Base-by-base conservation (phyloP, 2,329 filamentous ascomycete species). In the Thielaviopsis populi region DNA sequence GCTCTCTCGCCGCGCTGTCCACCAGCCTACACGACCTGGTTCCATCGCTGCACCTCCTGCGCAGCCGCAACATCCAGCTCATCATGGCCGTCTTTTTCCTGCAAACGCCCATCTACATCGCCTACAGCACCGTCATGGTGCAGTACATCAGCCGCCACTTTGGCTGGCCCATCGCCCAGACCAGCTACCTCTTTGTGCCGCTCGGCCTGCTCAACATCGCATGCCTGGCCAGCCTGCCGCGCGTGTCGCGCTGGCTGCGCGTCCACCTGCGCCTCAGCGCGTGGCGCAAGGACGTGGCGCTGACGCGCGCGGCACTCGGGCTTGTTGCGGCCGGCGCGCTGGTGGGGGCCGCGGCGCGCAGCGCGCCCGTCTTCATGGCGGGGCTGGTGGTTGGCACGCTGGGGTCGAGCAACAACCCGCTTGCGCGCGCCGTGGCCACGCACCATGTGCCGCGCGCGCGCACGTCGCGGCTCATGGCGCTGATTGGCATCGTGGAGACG, bases 101-200 rank as follows among this genome's bases (percentile, higher is more conserved):
- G 50, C 69, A 72, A 62, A 72, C 70, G 43, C 73, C 75, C 11
- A 68, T 75, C n/a, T 69, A 69, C 61, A 67, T 70, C 0, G 73
- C 74, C 5, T 72, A 74, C 66, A 70, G 71, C 13, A 69, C 68
- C 6, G 75, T 71, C 0, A 68, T 78, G 37, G 69, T 73, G 3
- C 76, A 78, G 68, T 76, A 75, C 48, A 68, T 78, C 63, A 76
- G 74, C 72, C 77, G 75, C 63, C 70, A 76, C 64, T 78, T 77
- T 56, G 71, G 71, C 59, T 78, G 76, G 76, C 73, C 69, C 22
- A 71, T 78, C 33, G 75, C 73, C 19, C 71, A 77, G 63, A 74
- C 73, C 0, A 76, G 73, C 64, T 71, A 76, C 63, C 70, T 78
- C 37, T 69, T 77, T 7, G 76, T 76, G 1, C 74, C 75, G 0